Conservation (phyloP, 108 stramenopile species). For the Nannochloropsis salina region DNA sequence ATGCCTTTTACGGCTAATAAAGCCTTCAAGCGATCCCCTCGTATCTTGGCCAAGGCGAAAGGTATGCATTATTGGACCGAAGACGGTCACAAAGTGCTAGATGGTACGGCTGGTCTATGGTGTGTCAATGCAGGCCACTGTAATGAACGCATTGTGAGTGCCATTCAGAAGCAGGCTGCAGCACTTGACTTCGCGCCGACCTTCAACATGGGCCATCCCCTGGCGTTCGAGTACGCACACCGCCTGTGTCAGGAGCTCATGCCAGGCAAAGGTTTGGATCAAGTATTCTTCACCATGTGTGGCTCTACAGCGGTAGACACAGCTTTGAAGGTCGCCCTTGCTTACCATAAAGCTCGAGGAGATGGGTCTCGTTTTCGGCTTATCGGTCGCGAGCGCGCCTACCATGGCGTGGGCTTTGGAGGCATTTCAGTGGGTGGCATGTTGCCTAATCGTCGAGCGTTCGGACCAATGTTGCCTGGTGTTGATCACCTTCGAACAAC, state of each 20-base stretch:
- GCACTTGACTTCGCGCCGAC: conserved; percentile 22
- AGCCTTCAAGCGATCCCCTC: not conserved
- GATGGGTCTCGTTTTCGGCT: conserved; percentile 4
- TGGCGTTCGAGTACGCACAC: conserved; percentile 23
- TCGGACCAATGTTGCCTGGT: conserved; percentile 1
- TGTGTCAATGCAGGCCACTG: conserved; percentile 30
- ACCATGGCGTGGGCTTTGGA: conserved; percentile 31
- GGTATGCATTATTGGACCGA: conserved; percentile 22
- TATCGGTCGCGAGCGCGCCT: conserved; percentile 24
- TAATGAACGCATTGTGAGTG: conserved; percentile 24
- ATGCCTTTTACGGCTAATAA: conserved; percentile 27
- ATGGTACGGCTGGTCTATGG: conserved; percentile 30
- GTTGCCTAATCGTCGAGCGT: conserved; percentile 9
- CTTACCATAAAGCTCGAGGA: conserved; percentile 26
- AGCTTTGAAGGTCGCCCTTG: conserved; percentile 29
- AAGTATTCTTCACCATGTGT: conserved; percentile 32
- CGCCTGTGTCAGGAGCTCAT: not conserved
- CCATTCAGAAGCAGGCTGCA: conserved; percentile 30
- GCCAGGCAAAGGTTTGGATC: not conserved
- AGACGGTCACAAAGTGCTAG: not conserved
- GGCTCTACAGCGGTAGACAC: conserved; percentile 31
- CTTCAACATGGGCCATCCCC: conserved; percentile 23
- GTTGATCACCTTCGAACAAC: conserved; percentile 27
- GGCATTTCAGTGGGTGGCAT: conserved; percentile 32
- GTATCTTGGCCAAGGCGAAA: not conserved